Evolutionary conservation across 2,329 filamentous ascomycete species (phyloP).

Genomic region (Ampelomyces quisqualis): DNA sequence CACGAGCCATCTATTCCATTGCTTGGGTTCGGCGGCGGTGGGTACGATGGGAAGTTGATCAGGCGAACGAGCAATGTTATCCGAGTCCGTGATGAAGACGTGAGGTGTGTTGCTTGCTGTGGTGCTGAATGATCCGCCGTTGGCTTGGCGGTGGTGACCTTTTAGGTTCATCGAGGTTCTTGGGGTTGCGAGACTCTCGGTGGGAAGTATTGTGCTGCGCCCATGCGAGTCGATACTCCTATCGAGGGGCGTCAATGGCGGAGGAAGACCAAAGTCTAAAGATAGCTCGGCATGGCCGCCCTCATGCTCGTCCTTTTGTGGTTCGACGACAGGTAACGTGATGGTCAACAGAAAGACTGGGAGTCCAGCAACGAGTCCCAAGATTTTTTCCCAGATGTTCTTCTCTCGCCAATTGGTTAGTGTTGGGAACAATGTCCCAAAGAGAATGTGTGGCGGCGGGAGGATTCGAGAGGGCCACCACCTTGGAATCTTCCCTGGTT

Average conservation of each 20-base stretch:
- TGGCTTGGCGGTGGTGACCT: not conserved
- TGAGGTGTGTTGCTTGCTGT: constrained; percentile 26
- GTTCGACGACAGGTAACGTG: constrained; percentile 88
- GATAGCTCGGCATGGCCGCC: constrained; percentile 20
- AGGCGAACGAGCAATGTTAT: constrained; percentile 38
- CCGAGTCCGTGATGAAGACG: constrained; percentile 38
- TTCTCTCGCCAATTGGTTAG: constrained; percentile 80
- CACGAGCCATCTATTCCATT: constrained; percentile 92
- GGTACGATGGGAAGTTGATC: constrained; percentile 31
- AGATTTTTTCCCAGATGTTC: constrained; percentile 75
- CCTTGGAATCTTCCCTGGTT: constrained; percentile 50
- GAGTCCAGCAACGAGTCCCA: constrained; percentile 81
- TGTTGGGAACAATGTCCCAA: constrained; percentile 81
- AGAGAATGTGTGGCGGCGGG: constrained; percentile 69
- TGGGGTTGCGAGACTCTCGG: constrained; percentile 17
- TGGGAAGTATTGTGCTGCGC: constrained; percentile 22
- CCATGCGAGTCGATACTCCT: constrained; percentile 22
- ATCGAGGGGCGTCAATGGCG: constrained; percentile 24
- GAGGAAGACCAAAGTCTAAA: constrained; percentile 35
- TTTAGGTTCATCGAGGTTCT: constrained; percentile 12
- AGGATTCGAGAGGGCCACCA: constrained; percentile 83
- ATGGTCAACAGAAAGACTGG: constrained; percentile 87
- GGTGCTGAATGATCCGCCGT: constrained; percentile 12
- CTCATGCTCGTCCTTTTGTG: constrained; percentile 51
- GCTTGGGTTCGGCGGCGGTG: constrained; percentile 43